A percentile compares a stretch with the other conserved stretches of the same genome.
phyloP scores from a whole-genome alignment of 2,329 filamentous ascomycete genomes.

The Pestalotiopsis fici region DNA sequence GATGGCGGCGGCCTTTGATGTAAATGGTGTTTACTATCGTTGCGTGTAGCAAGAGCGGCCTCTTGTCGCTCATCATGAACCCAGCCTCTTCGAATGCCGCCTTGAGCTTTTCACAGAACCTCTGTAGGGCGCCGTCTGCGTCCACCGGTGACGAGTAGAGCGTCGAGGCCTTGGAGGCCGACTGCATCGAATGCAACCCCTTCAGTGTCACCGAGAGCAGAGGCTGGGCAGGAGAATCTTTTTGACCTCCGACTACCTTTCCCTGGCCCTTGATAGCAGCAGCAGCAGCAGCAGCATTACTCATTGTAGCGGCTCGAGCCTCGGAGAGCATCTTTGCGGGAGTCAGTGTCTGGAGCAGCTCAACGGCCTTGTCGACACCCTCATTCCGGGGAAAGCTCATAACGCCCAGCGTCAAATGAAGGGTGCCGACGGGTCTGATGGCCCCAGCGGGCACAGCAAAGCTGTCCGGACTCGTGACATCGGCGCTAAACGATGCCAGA shows the following conservation, averaged over 20 bases:
- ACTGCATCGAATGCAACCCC: conserved; percentile 65
- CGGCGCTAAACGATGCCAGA: conserved; percentile 61
- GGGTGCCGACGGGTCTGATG: conserved; percentile 73
- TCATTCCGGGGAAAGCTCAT: conserved; percentile 66
- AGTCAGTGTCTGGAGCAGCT: conserved; percentile 37
- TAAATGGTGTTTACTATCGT: conserved; percentile 89
- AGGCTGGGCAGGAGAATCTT: no score
- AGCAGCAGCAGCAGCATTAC: conserved; percentile 13
- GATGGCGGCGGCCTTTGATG: conserved; percentile 42
- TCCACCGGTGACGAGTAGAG: conserved; percentile 67
- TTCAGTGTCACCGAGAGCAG: conserved; percentile 47
- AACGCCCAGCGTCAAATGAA: conserved; percentile 86
- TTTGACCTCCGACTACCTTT: conserved; percentile 3
- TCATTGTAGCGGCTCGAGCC: conserved; percentile 11
- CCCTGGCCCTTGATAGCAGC: not conserved
- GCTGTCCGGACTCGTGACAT: conserved; percentile 48
- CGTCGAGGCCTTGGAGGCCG: conserved; percentile 56
- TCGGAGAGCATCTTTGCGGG: conserved; percentile 40
- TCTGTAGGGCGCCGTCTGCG: conserved; percentile 46
- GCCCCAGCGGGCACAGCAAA: conserved; percentile 64
- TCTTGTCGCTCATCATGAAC: conserved; percentile 57
- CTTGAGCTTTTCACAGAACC: conserved; percentile 60
- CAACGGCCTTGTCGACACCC: conserved; percentile 43
- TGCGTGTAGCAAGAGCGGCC: conserved; percentile 76
- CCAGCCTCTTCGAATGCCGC: conserved; percentile 54